Conservation (phyloP, 148 eudicot genomes). For the Rheum nobile region DNA sequence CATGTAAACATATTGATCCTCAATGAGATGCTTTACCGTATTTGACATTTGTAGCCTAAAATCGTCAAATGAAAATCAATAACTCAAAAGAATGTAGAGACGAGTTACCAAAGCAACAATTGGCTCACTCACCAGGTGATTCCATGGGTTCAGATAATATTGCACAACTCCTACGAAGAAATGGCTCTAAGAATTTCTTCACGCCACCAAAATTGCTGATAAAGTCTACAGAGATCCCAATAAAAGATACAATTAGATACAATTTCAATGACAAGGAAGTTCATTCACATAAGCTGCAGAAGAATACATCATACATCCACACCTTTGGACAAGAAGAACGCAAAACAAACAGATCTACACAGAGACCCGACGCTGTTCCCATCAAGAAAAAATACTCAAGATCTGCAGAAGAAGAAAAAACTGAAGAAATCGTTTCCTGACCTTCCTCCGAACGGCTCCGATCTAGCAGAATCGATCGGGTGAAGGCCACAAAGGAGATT, state of each 20-base stretch:
- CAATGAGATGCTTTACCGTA: background rate
- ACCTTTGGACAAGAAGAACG: background rate
- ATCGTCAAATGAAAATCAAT: background rate
- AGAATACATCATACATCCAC: background rate
- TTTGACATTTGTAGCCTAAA: background rate
- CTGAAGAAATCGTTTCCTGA: background rate
- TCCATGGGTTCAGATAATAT: background rate
- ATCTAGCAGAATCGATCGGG: background rate
- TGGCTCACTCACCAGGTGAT: background rate
- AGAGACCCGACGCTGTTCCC: background rate
- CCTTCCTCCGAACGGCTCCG: background rate
- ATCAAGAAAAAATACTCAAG: background rate
- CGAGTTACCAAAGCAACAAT: background rate
- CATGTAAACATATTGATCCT: background rate
- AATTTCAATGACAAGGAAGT: background rate
- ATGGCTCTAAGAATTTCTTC: background rate
- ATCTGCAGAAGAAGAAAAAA: background rate
- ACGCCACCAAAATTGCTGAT: background rate
- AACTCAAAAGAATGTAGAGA: background rate
- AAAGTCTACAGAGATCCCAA: background rate
- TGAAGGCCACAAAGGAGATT: background rate
- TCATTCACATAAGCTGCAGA: background rate
- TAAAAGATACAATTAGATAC: background rate
- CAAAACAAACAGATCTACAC: background rate
- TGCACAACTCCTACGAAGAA: background rate